These are phyloP conservation scores for Cercis canadensis DNA, from an alignment of 306 rosid genomes.

Conservation along the genomic window DNA sequence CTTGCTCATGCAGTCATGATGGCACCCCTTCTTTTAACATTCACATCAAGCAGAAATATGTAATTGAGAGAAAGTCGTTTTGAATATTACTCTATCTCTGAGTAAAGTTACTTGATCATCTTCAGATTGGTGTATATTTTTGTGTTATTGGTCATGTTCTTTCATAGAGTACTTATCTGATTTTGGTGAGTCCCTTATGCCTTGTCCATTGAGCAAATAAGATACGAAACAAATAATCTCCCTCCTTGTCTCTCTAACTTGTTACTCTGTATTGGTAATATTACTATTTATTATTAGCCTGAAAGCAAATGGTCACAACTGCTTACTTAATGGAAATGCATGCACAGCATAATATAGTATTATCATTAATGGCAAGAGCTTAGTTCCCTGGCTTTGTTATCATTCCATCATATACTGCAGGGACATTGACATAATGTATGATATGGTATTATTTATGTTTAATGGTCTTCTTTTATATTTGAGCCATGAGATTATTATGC, in stretches of 20 bases:
- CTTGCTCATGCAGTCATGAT: conserved; percentile 7
- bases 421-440: background rate
- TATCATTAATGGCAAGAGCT: background rate
- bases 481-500: background rate
- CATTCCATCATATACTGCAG: background rate
- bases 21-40: conserved; percentile 13
- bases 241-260: background rate
- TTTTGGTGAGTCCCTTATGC: background rate
- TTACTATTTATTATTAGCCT: background rate
- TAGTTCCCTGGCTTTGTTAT: background rate
- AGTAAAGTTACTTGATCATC: conserved; percentile 17
- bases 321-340: conserved; percentile 11
- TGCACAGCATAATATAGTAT: background rate
- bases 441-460: background rate
- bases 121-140: conserved; percentile 21
- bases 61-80: conserved; percentile 4
- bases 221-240: background rate
- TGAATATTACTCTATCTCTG: conserved; percentile 18
- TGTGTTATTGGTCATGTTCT: conserved; percentile 1
- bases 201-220: conserved; percentile 10
- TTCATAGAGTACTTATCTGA: conserved; percentile 9
- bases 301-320: background rate
- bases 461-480: background rate
- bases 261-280: background rate
- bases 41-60: background rate